Percentiles rank a stretch among this genome's conserved stretches.
phyloP scores from a whole-genome alignment of 352 stramenopile species.

The Phytophthora macrochlamydospora region DNA sequence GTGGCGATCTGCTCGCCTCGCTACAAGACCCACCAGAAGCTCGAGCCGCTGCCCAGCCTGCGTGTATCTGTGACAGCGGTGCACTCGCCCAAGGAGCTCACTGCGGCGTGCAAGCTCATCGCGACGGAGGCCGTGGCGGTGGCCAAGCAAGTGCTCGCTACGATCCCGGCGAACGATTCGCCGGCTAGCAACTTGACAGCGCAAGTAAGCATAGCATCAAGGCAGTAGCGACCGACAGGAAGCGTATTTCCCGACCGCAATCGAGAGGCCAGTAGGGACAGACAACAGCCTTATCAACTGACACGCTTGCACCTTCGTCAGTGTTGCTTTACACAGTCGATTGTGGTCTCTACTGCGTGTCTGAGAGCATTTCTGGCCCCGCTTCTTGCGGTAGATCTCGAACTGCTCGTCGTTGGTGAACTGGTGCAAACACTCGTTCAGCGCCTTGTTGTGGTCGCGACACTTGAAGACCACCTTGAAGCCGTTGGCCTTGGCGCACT shows the following conservation, averaged over 20 bases:
- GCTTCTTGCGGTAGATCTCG: slow-evolving; percentile 66
- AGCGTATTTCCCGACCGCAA: neutral
- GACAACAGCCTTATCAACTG: slow-evolving; percentile 13
- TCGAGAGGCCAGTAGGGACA: neutral
- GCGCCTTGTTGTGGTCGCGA: slow-evolving; percentile 70
- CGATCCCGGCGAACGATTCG: slow-evolving; percentile 27
- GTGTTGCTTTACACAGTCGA: slow-evolving; percentile 2
- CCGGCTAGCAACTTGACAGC: slow-evolving; percentile 40
- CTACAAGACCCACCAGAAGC: slow-evolving; percentile 69
- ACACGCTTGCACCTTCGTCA: slow-evolving; percentile 21
- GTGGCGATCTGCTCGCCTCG: slow-evolving; percentile 76
- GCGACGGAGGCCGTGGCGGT: slow-evolving; percentile 59
- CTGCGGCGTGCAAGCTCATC: slow-evolving; percentile 61
- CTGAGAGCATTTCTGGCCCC: slow-evolving; percentile 54
- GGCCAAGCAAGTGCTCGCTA: slow-evolving; percentile 48
- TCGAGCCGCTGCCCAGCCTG: slow-evolving; percentile 73
- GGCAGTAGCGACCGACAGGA: neutral
- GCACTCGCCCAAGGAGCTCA: slow-evolving; percentile 63
- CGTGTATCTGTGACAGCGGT: slow-evolving; percentile 77
- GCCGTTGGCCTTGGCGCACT: slow-evolving; percentile 69
- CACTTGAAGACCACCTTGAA: slow-evolving; percentile 80
- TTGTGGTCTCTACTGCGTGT: slow-evolving; percentile 18
- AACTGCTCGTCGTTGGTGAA: slow-evolving; percentile 83
- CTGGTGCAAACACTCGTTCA: slow-evolving; percentile 83
- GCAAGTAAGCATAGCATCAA: slow-evolving; percentile 32